A percentile compares a stretch with the other conserved stretches of the same genome.
These are phyloP conservation scores for Taphrina pruni DNA, from an alignment of 1,139 yeast genomes.

Conservation along the genomic window DNA sequence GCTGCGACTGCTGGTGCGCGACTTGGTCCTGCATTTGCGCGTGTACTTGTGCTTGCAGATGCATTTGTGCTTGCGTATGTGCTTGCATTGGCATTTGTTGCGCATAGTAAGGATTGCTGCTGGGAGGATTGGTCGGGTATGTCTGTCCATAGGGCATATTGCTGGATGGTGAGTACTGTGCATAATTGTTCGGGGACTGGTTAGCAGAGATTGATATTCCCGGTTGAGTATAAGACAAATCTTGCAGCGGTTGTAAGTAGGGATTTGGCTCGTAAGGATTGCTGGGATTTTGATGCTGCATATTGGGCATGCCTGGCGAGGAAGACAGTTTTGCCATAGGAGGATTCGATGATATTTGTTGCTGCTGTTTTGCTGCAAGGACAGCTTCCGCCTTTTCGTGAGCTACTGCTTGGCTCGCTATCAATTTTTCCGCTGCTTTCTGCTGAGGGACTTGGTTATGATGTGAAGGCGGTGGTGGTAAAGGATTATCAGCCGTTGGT, in stretches of 20 bases:
- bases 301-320: neutral
- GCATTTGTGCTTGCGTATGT: conserved; percentile 19
- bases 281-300: neutral
- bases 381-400: conserved; percentile 37
- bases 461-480: conserved; percentile 40
- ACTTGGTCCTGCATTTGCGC: neutral
- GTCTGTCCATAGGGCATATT: conserved; percentile 17
- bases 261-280: conserved; percentile 35
- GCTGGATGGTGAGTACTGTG: conserved; percentile 15
- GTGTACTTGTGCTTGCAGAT: conserved; percentile 17
- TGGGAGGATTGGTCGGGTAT: conserved; percentile 2
- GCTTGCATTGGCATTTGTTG: conserved; percentile 14
- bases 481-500: conserved; percentile 36
- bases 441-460: conserved; percentile 40
- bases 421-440: conserved; percentile 37
- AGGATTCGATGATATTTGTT: conserved; percentile 7
- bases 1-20: conserved; percentile 9
- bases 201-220: neutral
- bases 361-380: conserved; percentile 30
- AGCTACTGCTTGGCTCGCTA: conserved; percentile 38
- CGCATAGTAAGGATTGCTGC: conserved; percentile 1
- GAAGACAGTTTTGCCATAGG: conserved; percentile 2
- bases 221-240: conserved; percentile 12
- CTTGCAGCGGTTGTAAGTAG: conserved; percentile 27
- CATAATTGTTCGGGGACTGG: conserved; percentile 3